A percentile compares a stretch with the other conserved stretches of the same genome.
Conservation (phyloP, 1,284 basidiomycete species). For the Phellopilus nigrolimitatus region DNA sequence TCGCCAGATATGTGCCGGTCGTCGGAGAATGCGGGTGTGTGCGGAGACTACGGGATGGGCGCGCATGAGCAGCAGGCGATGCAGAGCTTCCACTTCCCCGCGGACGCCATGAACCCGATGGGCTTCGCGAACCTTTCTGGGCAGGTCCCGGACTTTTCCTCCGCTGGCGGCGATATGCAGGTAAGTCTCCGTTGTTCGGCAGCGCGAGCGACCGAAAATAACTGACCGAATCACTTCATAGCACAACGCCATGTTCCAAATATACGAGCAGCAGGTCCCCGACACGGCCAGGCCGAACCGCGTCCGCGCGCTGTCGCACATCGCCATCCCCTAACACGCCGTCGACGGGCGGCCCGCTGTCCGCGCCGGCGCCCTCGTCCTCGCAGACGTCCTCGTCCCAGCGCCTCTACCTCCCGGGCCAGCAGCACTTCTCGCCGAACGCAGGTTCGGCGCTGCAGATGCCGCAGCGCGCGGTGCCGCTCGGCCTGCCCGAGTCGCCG, state of each 20-base stretch:
- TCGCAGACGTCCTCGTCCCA: not conserved
- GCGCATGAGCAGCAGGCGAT: slow-evolving; percentile 2
- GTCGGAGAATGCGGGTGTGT: not conserved
- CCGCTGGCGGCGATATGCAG: slow-evolving; percentile 10
- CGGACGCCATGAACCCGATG: not conserved
- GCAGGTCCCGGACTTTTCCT: slow-evolving; percentile 15
- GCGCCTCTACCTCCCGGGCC: slow-evolving; percentile 2
- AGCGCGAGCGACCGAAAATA: not conserved
- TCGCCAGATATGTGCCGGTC: too few relatives aligned
- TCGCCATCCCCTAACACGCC: slow-evolving; percentile 7
- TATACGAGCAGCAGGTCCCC: slow-evolving; percentile 10
- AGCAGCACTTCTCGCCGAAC: not conserved
- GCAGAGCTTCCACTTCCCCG: slow-evolving; percentile 6
- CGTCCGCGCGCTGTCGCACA: slow-evolving; percentile 4
- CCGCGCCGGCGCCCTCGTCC: slow-evolving; percentile 1
- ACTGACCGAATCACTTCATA: not conserved
- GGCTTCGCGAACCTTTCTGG: slow-evolving; percentile 12
- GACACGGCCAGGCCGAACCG: not conserved
- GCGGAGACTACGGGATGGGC: not conserved
- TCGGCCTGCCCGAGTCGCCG: slow-evolving; percentile 8
- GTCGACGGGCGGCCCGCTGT: slow-evolving; percentile 6
- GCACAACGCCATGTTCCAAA: slow-evolving; percentile 9
- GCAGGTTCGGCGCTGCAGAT: not conserved
- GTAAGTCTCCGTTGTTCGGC: not conserved
- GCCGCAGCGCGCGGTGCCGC: not conserved